Base-by-base conservation (phyloP, 2,329 filamentous ascomycete genomes). In the Penicillium verrucosum region DNA sequence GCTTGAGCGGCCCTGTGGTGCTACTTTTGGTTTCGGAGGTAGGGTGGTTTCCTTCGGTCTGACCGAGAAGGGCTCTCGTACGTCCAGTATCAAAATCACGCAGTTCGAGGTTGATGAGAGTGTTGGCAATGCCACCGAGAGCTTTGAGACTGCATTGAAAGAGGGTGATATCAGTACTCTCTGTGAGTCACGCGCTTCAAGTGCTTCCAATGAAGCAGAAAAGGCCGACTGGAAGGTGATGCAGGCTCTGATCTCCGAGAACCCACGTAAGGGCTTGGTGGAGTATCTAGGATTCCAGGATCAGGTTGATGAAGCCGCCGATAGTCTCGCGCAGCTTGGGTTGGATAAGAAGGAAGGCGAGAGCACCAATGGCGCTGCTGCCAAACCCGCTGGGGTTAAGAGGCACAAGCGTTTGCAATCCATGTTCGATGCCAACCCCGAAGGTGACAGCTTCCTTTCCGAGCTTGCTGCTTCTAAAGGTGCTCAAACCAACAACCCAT, bases 201-300 rank as follows among this genome's bases (percentile, higher is more conserved):
- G 86, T 59, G 88, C 92, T 18, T 86, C 85, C 68, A 90, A 86
- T 0, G 92, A 97, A 1, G 91, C 96, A 63, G 94, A 97, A 72
- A 97, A 92, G 79, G 89, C 90, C 4, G 93, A 97, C 74, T 99
- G 94, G 94, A 89, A 89, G 63, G 91, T 97, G 37, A 90, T 99
- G 73, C 87, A 94, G 73, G 94, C 92, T 2, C 77, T 99, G 59
- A 88, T 93, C 47, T 88, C 90, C 4, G 86, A 89, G 30, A 92
- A 93, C 68, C 89, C 92, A n/a, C 86, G 92, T 41, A 88, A 89
- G 71, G 87, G 90, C 71, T 87, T 99, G 56, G 84, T 94, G 23
- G 89, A 95, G 64, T 92, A 95, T 71, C 83, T 99, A 18, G 94
- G 93, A n/a, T 93, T 97, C 74, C 80, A 85, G 30, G 85, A 88